Evolutionary conservation across 352 stramenopile genomes (phyloP).

Genomic region (Pythium apleroticum): DNA sequence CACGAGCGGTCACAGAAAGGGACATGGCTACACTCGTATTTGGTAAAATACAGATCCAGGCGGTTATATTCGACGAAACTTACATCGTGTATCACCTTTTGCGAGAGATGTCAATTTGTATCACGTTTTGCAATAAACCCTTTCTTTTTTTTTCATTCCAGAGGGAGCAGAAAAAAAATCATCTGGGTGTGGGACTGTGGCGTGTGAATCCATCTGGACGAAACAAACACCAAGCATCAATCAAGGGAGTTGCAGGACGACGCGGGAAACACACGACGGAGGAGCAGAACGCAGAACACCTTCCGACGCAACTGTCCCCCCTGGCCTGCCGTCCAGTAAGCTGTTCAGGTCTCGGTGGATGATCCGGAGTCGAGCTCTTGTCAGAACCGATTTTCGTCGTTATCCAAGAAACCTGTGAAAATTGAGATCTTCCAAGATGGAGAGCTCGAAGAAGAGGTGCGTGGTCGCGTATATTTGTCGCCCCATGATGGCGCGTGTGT

Average conservation of each 20-base stretch:
- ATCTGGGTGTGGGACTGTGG: no score
- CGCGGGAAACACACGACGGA: background rate
- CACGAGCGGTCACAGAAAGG: no score
- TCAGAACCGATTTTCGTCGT: constrained; percentile 7
- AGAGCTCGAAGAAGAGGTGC: constrained; percentile 74
- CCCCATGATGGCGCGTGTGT: background rate
- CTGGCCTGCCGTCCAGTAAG: background rate
- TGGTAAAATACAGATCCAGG: no score
- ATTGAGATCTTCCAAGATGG: constrained; percentile 86
- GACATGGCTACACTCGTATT: no score
- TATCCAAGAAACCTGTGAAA: background rate
- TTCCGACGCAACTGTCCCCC: background rate
- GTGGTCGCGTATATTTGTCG: constrained; percentile 4
- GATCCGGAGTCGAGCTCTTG: background rate
- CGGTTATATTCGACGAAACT: no score
- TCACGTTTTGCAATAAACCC: no score
- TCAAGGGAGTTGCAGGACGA: background rate
- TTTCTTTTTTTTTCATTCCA: no score
- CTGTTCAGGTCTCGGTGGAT: background rate
- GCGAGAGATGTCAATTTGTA: no score
- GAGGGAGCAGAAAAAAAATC: background rate
- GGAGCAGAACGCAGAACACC: background rate
- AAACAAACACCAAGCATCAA: no score
- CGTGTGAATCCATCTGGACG: constrained; percentile 1
- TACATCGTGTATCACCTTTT: no score